Evolutionary conservation across 768 basidiomycete genomes (phyloP).

Genomic region (Lactarius pseudohatsudake): DNA sequence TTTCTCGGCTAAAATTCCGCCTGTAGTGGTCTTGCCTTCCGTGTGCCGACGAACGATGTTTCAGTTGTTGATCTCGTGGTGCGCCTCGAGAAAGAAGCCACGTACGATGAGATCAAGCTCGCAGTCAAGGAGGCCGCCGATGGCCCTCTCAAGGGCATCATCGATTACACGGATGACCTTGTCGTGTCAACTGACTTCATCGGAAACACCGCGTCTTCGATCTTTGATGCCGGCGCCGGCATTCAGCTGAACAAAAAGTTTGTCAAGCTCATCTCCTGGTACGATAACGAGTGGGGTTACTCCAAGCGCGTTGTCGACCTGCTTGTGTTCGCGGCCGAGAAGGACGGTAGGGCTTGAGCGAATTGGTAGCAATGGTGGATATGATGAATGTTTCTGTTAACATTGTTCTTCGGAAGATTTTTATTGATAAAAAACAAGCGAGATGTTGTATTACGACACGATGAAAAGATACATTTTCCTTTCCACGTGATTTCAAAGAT

Average conservation of each 20-base stretch:
- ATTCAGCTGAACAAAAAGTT: constrained; percentile 91
- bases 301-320: constrained; percentile 91
- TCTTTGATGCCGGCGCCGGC: constrained; percentile 93
- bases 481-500: constrained; percentile 19
- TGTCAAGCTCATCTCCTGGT: constrained; percentile 96
- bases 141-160: constrained; percentile 65
- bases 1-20: constrained; percentile 16
- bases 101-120: constrained; percentile 90
- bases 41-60: constrained; percentile 93
- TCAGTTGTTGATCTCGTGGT: constrained; percentile 98
- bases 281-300: constrained; percentile 96
- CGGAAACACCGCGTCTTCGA: constrained; percentile 74
- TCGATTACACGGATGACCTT: constrained; percentile 90
- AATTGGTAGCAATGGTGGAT: not conserved
- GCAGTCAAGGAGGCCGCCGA: constrained; percentile 78
- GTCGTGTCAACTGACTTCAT: constrained; percentile 95
- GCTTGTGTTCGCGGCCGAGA: constrained; percentile 73
- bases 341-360: constrained; percentile 47
- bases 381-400: not conserved
- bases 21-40: constrained; percentile 87
- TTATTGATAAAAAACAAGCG: constrained; percentile 20
- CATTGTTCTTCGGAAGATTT: constrained; percentile 13
- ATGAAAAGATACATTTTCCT: not conserved
- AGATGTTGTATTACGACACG: constrained; percentile 11
- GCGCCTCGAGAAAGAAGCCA: constrained; percentile 80